Evolutionary conservation across 2,329 filamentous ascomycete genomes (phyloP), one percentile per base, ranked within the genome.

Genomic region (Scytalidium lignicola): DNA sequence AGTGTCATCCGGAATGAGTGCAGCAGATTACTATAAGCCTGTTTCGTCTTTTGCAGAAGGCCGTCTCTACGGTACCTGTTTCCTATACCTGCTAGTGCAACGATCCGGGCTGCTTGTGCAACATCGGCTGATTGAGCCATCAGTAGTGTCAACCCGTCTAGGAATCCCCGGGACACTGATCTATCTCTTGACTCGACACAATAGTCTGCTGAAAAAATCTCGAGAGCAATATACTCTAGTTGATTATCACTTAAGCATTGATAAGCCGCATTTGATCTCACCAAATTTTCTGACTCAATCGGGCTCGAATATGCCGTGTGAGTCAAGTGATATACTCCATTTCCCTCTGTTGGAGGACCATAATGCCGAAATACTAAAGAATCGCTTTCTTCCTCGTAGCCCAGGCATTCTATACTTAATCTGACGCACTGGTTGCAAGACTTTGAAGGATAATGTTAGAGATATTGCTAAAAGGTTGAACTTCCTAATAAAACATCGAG

Each of bases 151-250:
- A 59, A 41, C 8, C 51, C 47, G 41, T 56, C 48, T 17, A 60
- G 51, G 39, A 49, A 58, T 8, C 56, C 57, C 21, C 50, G 46
- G 23, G 57, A 60, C 2, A 58, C 39, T 20, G 29, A 37, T 15
- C 28, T 22, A 39, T 57, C 52, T 13, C 45, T 41, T 12, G 56
- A 48, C 17, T 46, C 4, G 17, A 58, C 26, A 45, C 56, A 57
- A 23, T 49, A 59, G 20, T 58, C 55, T 18, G 55, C 52, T 41
- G 56, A 48, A 43, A 59, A 59, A 9, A 48, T 41, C 26, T 49
- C 19, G 15, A 55, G 23, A 15, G 37, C 55, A 41, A 17, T 43
- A 41, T 50, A 51, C 37, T 40, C 46, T 22, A 37, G 54, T 26
- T 15, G 48, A 20, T 5, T 45, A 46, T 28, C 52, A 50, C 15